A percentile compares a stretch with the other conserved stretches of the same genome.
These are phyloP conservation scores for Xylariaceae sp. DNA, from an alignment of 2,329 filamentous ascomycete species.

Conservation along the genomic window DNA sequence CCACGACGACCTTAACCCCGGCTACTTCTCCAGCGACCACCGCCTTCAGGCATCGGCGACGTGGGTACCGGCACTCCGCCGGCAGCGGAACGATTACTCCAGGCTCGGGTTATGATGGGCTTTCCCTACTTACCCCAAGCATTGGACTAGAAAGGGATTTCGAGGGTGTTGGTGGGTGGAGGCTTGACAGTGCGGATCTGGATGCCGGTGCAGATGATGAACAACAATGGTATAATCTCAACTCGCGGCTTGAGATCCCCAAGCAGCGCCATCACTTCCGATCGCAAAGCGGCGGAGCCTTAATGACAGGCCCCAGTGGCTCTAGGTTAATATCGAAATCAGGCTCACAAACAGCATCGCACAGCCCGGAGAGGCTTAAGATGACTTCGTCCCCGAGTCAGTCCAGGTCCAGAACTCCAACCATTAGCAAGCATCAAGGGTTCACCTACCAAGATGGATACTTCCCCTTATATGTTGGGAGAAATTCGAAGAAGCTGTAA, in stretches of 20 bases:
- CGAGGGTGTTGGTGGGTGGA: conserved; percentile 66
- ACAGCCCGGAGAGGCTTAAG: conserved; percentile 42
- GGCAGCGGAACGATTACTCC: conserved; percentile 38
- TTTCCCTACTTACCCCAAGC: conserved; percentile 52
- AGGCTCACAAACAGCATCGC: conserved; percentile 32
- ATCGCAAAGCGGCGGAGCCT: conserved; percentile 39
- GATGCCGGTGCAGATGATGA: conserved; percentile 47
- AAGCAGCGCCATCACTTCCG: conserved; percentile 41
- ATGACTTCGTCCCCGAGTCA: conserved; percentile 52
- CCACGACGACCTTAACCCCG: conserved; percentile 30
- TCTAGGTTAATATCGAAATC: conserved; percentile 30
- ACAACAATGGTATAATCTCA: conserved; percentile 44
- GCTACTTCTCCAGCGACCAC: conserved; percentile 29
- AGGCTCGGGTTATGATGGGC: conserved; percentile 33
- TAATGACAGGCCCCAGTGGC: conserved; percentile 29
- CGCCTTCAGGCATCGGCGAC: conserved; percentile 24
- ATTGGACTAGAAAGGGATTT: conserved; percentile 62
- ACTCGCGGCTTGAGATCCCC: conserved; percentile 41
- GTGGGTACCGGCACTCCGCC: conserved; percentile 31
- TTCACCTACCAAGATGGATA: conserved; percentile 50
- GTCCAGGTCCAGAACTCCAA: conserved; percentile 57
- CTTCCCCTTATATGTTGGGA: conserved; percentile 45
- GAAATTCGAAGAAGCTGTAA: conserved; percentile 25
- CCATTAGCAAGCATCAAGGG: conserved; percentile 39
- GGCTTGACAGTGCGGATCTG: conserved; percentile 44